phyloP scores from a whole-genome alignment of 2,329 filamentous ascomycete genomes.

The Trichoderma atrobrunneum region DNA sequence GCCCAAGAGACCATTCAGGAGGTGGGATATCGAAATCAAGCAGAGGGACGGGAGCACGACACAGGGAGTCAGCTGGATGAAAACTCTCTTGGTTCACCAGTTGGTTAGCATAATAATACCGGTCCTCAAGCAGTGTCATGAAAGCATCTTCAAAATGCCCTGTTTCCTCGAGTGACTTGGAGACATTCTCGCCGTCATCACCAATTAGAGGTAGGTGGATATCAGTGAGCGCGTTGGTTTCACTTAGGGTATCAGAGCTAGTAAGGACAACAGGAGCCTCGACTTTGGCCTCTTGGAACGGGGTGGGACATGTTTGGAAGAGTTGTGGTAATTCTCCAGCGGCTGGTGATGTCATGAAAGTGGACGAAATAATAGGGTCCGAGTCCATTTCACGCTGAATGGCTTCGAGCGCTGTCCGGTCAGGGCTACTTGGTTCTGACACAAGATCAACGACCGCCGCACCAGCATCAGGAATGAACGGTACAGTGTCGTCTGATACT shows the following conservation, averaged over 20 bases:
- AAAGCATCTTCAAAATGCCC: conserved; percentile 28
- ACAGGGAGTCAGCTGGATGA: conserved; percentile 25
- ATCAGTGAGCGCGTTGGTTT: background rate
- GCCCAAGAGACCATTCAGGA: conserved; percentile 25
- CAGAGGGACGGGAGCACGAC: conserved; percentile 31
- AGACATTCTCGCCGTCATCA: background rate
- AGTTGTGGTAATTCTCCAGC: background rate
- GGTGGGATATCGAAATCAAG: conserved; percentile 28
- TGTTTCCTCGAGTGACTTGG: background rate
- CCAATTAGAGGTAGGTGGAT: background rate
- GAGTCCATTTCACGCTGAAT: conserved; percentile 24
- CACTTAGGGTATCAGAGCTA: conserved; percentile 18
- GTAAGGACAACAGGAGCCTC: conserved; percentile 27
- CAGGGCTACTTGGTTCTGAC: conserved; percentile 33
- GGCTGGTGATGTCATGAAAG: conserved; percentile 22
- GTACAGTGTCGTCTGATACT: conserved; percentile 22
- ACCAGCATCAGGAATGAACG: conserved; percentile 25
- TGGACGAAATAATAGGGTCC: conserved; percentile 19
- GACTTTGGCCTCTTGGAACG: conserved; percentile 19
- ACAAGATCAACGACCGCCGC: conserved; percentile 29
- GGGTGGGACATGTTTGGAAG: background rate
- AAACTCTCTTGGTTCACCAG: conserved; percentile 31
- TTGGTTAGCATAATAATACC: conserved; percentile 14
- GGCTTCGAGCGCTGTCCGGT: conserved; percentile 13
- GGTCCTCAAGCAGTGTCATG: conserved; percentile 23